Evolutionary conservation across 2,329 filamentous ascomycete species (phyloP), one percentile per base, ranked within the genome.

Genomic region (Helotiales sp.): DNA sequence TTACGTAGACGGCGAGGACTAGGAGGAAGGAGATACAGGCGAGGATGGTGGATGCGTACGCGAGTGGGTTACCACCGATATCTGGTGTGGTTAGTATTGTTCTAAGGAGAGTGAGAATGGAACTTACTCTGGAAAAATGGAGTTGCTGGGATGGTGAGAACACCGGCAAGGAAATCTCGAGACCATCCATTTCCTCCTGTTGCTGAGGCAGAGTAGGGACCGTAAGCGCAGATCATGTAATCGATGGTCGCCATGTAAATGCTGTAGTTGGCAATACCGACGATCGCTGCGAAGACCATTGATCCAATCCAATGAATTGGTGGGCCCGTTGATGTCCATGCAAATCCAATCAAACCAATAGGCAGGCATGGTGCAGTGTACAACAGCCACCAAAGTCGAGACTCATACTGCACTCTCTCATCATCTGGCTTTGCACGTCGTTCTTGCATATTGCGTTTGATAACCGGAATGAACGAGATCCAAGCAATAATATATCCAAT

Each of bases 221-320:
- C 91, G 73, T 93, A 92, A 0, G 90, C 88, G 66, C 88, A 89
- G 40, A 92, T 86, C 86, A 92, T 92, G 79, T 93, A 93, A 77
- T 93, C 89, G 70, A 92, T 91, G 1, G 89, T 91, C 0, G 89
- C 88, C 87, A 91, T 91, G 79, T 92, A 92, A 66, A 92, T 91
- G 50, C 66, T 70, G 49, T 90, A 91, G 74, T 93, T 93, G 64
- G 90, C 90, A 61, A 93, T 89, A 24, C 89, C 91, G 60, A 93
- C 88, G 52, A 91, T 80, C 17, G 82, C 83, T 1, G 85, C 83
- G 70, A 89, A 91, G 55, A 92, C 79, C 80, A 90, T 86, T 2
- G 88, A 87, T 0, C 84, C 88, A 24, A 91, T 87, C 90, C 91
- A 93, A 70, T 87, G 87, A 3, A 90, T 76, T 28, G 85, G 78